phyloP scores from a whole-genome alignment of 169 alveolate genomes.

The Plasmodium vivax region DNA sequence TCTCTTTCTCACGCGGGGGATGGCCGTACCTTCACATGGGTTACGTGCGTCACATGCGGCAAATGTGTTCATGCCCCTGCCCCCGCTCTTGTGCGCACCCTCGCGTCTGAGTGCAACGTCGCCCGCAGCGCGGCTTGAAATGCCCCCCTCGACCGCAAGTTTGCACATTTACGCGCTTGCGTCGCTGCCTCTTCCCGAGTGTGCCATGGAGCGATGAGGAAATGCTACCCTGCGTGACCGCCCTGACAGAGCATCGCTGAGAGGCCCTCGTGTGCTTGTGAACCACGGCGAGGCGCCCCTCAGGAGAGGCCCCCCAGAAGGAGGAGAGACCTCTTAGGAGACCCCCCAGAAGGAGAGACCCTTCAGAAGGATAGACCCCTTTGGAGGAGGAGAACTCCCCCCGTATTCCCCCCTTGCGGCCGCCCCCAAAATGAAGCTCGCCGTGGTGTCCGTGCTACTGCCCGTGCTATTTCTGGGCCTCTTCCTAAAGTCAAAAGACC shows the following conservation, averaged over 20 bases:
- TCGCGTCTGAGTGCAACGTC: too few relatives aligned
- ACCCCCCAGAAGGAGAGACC: too few relatives aligned
- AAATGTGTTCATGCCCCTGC: background rate
- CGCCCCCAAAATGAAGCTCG: slow-evolving; percentile 8
- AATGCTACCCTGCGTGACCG: background rate
- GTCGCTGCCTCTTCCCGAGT: too few relatives aligned
- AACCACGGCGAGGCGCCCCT: background rate
- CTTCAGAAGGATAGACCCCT: too few relatives aligned
- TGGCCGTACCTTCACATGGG: background rate
- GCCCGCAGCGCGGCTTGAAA: too few relatives aligned
- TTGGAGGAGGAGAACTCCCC: background rate
- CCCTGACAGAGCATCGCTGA: background rate
- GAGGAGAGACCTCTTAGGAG: too few relatives aligned
- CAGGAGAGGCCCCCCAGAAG: background rate
- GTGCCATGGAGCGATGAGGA: background rate
- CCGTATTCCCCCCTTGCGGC: background rate
- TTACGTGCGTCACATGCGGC: background rate
- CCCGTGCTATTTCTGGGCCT: background rate
- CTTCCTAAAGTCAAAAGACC: slow-evolving; percentile 1
- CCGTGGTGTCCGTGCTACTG: background rate
- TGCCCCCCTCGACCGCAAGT: too few relatives aligned
- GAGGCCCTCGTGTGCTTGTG: background rate
- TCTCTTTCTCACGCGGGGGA: background rate
- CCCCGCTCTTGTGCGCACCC: too few relatives aligned
- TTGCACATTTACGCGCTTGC: too few relatives aligned